phyloP scores from a whole-genome alignment of 1,284 basidiomycete species.

The Leccinum laetum region DNA sequence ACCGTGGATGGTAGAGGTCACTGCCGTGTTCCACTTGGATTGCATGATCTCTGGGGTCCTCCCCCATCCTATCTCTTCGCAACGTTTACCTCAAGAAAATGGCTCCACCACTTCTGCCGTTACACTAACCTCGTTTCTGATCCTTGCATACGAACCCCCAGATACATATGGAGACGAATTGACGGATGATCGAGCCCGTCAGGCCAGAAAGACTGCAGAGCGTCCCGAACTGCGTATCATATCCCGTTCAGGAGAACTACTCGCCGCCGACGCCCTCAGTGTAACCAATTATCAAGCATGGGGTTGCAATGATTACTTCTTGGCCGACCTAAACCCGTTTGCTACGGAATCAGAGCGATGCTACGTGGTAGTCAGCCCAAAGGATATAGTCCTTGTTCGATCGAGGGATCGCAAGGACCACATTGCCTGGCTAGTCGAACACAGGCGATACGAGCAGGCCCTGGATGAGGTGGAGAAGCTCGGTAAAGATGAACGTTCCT shows the following conservation, averaged over 20 bases:
- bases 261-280: constrained; percentile 83
- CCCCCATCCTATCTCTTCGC: constrained; percentile 59
- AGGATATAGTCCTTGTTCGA: constrained; percentile 83
- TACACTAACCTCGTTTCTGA: constrained; percentile 71
- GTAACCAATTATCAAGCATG: constrained; percentile 81
- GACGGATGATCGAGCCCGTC: constrained; percentile 67
- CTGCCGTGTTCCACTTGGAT: constrained; percentile 91
- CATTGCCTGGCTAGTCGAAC: constrained; percentile 91
- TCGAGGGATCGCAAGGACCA: constrained; percentile 91
- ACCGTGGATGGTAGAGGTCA: constrained; percentile 80
- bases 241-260: constrained; percentile 86
- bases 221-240: constrained; percentile 94
- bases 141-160: constrained; percentile 80
- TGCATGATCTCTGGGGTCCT: constrained; percentile 95
- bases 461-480: constrained; percentile 80
- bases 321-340: constrained; percentile 49
- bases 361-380: constrained; percentile 86
- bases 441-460: constrained; percentile 86
- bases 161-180: constrained; percentile 69
- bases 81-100: constrained; percentile 18
- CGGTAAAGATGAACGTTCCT: constrained; percentile 23
- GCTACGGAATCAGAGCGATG: constrained; percentile 37
- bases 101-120: constrained; percentile 25
- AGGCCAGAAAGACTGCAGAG: constrained; percentile 80
- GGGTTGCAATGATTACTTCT: constrained; percentile 91